These are phyloP conservation scores for Mycena olivaceomarginata DNA, from an alignment of 768 basidiomycete genomes.

Conservation along the genomic window DNA sequence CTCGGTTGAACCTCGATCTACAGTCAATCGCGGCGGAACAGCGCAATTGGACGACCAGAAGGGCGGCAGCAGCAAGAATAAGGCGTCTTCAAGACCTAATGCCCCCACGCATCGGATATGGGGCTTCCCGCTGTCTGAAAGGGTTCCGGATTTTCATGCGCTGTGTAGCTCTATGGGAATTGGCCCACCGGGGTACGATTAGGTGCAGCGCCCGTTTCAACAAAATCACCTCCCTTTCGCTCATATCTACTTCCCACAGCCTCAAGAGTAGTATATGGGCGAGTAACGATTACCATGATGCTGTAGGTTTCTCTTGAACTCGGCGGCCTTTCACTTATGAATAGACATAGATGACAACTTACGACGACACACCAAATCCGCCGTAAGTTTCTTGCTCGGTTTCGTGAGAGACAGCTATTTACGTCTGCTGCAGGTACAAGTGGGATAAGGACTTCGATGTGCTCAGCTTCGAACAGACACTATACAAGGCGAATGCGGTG, in stretches of 20 bases:
- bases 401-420: too few relatives aligned
- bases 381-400: neutral
- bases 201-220: neutral
- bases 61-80: neutral
- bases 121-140: neutral
- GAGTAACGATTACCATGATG: slow-evolving; percentile 4
- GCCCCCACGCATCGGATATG: neutral
- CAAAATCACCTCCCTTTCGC: neutral
- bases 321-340: neutral
- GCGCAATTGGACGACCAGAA: neutral
- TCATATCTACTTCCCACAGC: neutral
- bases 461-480: neutral
- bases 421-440: slow-evolving; percentile 15
- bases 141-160: slow-evolving; percentile 13
- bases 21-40: neutral
- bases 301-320: neutral
- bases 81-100: neutral
- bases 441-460: slow-evolving; percentile 21
- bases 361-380: neutral
- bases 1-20: neutral
- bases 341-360: slow-evolving; percentile 9
- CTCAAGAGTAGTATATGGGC: slow-evolving; percentile 1
- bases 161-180: slow-evolving; percentile 13
- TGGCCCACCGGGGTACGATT: neutral
- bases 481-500: neutral